Base-by-base conservation (phyloP, 1,284 basidiomycete genomes). In the Gymnopus androsaceus region DNA sequence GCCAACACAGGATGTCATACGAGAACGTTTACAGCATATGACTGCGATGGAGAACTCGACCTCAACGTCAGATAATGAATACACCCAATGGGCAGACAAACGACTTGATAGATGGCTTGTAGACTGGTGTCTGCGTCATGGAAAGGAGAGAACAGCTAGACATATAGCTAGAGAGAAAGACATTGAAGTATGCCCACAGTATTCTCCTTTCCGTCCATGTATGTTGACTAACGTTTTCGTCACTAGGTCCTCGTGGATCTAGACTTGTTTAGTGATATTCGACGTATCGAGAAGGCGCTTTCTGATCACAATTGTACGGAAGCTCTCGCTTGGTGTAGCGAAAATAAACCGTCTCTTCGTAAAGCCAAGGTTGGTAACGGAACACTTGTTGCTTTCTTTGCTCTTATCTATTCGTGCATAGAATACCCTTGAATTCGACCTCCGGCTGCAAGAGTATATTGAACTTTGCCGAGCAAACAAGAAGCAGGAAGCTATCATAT, bases 371-470 rank as follows among this genome's bases (percentile, higher is more conserved):
- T 89, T 56, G 61, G 80, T 67, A 12, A 23, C 38, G 47, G n/a
- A 23, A 30, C 19, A 17, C 14, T 8, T 17, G 45, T 19, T 53
- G 21, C 14, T 33, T 41, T 12, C 15, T 56, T 59, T 58, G 19
- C 15, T 33, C 46, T 52, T 4, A 52, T 17, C 9, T 23, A 14
- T 42, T 50, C n/a, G n/a, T n/a, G n/a, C 30, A 8, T 72, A 96
- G 92, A 95, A 90, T 72, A 89, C 94, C 14, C 82, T 99, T 42
- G 97, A 99, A 75, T 98, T 98, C 70, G 92, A 95, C 58, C 83
- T 99, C 28, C 85, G 97, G 19, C 77, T 98, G 44, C 97, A 99
- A 73, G 95, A 98, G 72, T 98, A 91, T 69, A 94, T 99, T 64
- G 97, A 99, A 72, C 80, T 98, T 7, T 85, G 87, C 34, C 79